Percentiles rank a stretch among this genome's conserved stretches.
Conservation (phyloP, 2,329 filamentous ascomycete genomes). For the Aspergillus carbonarius region DNA sequence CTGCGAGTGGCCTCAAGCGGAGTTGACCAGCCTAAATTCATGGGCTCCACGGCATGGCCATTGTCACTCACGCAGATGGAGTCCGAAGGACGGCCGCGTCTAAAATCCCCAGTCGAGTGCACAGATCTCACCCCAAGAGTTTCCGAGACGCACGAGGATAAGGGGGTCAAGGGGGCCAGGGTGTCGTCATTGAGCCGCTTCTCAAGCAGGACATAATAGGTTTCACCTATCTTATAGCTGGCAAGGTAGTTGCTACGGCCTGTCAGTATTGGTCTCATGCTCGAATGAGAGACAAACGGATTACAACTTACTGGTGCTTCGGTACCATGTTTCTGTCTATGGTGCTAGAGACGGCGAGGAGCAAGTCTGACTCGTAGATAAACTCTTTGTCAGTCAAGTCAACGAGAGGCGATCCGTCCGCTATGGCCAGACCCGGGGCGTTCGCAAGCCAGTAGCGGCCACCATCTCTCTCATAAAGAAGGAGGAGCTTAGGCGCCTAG, state of each 20-base stretch:
- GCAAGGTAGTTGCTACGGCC: not conserved
- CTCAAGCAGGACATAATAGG: not conserved
- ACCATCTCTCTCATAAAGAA: not conserved
- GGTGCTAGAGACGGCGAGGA: not conserved
- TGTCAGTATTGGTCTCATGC: not conserved
- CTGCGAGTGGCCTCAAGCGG: too few species aligned
- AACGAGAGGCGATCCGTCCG: not conserved
- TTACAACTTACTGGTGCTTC: not conserved
- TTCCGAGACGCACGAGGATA: not conserved
- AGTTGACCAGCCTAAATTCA: too few species aligned
- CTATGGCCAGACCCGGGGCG: not conserved
- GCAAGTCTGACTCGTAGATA: not conserved
- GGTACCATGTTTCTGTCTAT: not conserved
- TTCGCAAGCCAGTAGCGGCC: not conserved
- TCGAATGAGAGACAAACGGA: not conserved
- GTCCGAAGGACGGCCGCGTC: too few species aligned
- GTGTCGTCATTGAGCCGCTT: not conserved
- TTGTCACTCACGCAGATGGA: too few species aligned
- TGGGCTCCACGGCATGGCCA: too few species aligned
- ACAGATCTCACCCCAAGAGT: not conserved
- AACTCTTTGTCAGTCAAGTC: not conserved
- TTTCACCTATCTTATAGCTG: not conserved
- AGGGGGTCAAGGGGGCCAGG: not conserved
- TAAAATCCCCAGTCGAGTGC: too few species aligned
- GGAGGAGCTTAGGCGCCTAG: not conserved